Evolutionary conservation across 805 yeast genomes (phyloP).

Genomic region (Teunomyces funiuensis): DNA sequence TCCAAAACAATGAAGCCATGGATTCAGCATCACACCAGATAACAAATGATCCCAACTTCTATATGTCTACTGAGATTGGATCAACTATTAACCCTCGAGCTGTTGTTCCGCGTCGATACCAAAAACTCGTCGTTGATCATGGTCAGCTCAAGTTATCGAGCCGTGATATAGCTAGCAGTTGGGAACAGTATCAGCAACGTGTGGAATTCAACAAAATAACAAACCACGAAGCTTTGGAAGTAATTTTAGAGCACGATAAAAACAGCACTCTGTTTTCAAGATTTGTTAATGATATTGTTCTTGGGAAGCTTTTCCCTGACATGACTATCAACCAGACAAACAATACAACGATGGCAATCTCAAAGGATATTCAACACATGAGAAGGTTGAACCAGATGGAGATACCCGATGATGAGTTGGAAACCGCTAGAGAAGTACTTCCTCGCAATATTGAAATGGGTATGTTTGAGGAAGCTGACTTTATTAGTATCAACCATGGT

Average conservation of each 20-base stretch:
- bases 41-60: conserved; percentile 12
- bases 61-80: conserved; percentile 8
- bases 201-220: background rate
- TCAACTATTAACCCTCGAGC: background rate
- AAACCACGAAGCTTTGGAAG: background rate
- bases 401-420: conserved; percentile 9
- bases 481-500: background rate
- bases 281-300: background rate
- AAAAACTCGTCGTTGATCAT: background rate
- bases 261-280: background rate
- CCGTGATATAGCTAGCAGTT: background rate
- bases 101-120: background rate
- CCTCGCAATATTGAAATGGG: background rate
- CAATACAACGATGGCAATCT: conserved; percentile 2
- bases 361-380: conserved; percentile 6
- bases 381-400: conserved; percentile 1
- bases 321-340: conserved; percentile 5
- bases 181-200: background rate
- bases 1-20: background rate
- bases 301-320: background rate
- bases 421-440: conserved; percentile 15
- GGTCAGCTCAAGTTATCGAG: background rate
- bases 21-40: conserved; percentile 6
- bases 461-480: background rate
- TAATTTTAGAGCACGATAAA: background rate